Evolutionary conservation across 805 yeast genomes (phyloP), one percentile per base, ranked within the genome.

Genomic region (Teunomyces panamensis): DNA sequence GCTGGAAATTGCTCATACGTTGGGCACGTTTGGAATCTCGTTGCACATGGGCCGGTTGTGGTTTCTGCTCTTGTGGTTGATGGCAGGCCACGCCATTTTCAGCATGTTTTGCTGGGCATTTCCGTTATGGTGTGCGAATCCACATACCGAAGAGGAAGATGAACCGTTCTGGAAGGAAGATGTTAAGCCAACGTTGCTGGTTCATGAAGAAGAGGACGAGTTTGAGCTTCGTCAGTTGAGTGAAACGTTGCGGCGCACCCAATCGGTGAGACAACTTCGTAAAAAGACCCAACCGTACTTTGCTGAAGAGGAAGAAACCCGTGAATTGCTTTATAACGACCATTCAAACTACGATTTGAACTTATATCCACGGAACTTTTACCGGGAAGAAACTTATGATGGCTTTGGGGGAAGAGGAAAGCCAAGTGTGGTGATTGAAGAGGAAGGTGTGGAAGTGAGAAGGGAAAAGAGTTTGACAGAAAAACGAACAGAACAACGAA

Each of bases 51-150:
- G 86, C 0, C 30, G 43, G 0, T 46, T 60, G 0, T 80, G 78
- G 76, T 68, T 74, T 47, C 34, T 64, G 24, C 30, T 78, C 2
- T 53, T 71, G 5, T 77, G 80, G 80, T 9, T 66, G 4, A 3
- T 37, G 41, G 41, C 5, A 5, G 41, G 41, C n/a, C 53, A 61
- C 26, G 30, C 63, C 4, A 37, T 56, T 9, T 14, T 68, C 9
- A 49, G 62, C 13, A 64, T 63, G 65, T 39, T 65, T 13, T 51
- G 67, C 6, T 71, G 77, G 76, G 58, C 55, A 5, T 46, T 69
- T 7, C 76, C 76, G 1, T 34, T 51, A 48, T 52, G 87, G 86
- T 82, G 84, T 65, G 77, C 79, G 6, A 74, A 78, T 44, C 80
- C 81, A 4, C 57, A 60, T 0, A 61, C 49, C 4, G 61, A 57